A percentile compares a stretch with the other conserved stretches of the same genome.
Evolutionary conservation across 331 rosid genomes (phyloP).

Genomic region (Ulmus americana): DNA sequence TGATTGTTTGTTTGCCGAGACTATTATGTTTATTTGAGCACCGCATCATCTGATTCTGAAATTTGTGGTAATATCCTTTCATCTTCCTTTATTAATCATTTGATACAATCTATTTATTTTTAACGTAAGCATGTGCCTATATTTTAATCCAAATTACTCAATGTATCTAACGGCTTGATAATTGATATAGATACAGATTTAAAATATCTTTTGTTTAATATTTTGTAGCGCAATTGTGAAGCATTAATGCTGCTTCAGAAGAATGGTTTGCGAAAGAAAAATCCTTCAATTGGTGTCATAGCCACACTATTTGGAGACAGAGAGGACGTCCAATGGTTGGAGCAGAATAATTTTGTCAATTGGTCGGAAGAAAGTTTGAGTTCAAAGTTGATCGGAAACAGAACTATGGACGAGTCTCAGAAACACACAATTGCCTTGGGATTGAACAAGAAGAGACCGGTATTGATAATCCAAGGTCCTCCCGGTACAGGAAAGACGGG

Average conservation of each 20-base stretch:
- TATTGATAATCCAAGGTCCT: slow-evolving; percentile 77
- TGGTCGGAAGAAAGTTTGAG: slow-evolving; percentile 43
- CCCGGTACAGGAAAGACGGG: slow-evolving; percentile 87
- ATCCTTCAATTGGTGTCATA: slow-evolving; percentile 59
- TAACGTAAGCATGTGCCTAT: too few relatives aligned
- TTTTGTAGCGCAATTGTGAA: slow-evolving; percentile 74
- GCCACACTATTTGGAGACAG: slow-evolving; percentile 67
- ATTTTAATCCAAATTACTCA: too few relatives aligned
- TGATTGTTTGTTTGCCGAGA: too few relatives aligned
- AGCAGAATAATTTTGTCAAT: slow-evolving; percentile 45
- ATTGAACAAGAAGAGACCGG: slow-evolving; percentile 61
- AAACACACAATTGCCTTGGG: slow-evolving; percentile 51
- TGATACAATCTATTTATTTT: too few relatives aligned
- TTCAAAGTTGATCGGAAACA: slow-evolving; percentile 22
- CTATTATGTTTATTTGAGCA: too few relatives aligned
- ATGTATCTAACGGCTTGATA: too few relatives aligned
- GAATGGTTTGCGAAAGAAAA: slow-evolving; percentile 65
- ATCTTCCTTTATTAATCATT: background rate
- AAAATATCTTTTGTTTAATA: too few relatives aligned
- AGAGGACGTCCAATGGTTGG: slow-evolving; percentile 58
- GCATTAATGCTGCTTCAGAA: slow-evolving; percentile 79
- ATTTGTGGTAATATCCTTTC: background rate
- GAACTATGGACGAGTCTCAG: slow-evolving; percentile 52
- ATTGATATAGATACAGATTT: too few relatives aligned
- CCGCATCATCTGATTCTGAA: too few relatives aligned